Percentiles rank a stretch among this genome's conserved stretches.
Evolutionary conservation across 768 basidiomycete species (phyloP).

Genomic region (Tricholoma bakamatsutake): DNA sequence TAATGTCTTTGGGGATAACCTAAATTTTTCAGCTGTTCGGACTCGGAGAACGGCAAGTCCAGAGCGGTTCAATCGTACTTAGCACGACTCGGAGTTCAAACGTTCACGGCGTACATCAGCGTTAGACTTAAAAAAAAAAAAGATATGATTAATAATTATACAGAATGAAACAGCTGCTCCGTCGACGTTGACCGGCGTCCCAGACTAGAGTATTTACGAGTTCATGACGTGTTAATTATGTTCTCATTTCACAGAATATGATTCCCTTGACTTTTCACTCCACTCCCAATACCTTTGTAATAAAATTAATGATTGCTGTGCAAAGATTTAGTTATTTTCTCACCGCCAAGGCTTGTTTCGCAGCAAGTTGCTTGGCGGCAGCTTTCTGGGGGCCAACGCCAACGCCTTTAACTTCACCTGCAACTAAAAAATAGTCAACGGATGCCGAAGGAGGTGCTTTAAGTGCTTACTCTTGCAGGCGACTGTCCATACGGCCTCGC

Average conservation of each 20-base stretch:
- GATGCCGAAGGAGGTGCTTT: background rate
- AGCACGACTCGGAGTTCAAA: background rate
- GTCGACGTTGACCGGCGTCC: background rate
- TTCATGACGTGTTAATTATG: background rate
- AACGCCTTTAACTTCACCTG: constrained; percentile 40
- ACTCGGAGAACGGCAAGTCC: background rate
- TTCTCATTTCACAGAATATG: background rate
- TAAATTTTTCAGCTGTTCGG: background rate
- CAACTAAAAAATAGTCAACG: constrained; percentile 29
- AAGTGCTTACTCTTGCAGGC: constrained; percentile 49
- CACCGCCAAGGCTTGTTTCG: constrained; percentile 37
- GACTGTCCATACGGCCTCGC: constrained; percentile 44
- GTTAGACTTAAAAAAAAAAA: background rate
- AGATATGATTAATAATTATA: background rate
- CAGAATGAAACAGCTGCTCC: background rate
- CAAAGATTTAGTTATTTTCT: constrained; percentile 2
- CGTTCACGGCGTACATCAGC: background rate
- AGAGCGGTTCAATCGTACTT: background rate
- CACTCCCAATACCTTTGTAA: background rate
- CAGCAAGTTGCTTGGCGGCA: constrained; percentile 43
- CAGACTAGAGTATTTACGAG: background rate
- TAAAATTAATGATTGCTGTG: background rate
- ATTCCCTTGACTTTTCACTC: background rate
- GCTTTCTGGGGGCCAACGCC: constrained; percentile 39
- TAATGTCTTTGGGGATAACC: background rate